A percentile compares a stretch with the other conserved stretches of the same genome.
Conservation (phyloP, 306 rosid genomes). For the Sicyos edulis region DNA sequence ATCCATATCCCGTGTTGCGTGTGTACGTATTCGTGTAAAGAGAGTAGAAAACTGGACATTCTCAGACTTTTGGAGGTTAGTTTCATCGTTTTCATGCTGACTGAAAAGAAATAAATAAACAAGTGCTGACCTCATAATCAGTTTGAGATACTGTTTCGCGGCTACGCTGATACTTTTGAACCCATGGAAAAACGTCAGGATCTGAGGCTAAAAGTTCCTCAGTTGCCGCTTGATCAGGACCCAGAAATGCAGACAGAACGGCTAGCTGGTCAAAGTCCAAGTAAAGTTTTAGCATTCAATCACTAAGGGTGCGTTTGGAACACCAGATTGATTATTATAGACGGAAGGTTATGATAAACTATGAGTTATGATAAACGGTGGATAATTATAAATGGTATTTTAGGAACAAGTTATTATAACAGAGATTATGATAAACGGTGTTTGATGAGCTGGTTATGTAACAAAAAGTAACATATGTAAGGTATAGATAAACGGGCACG, state of each 20-base stretch:
- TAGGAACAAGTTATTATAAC: no score
- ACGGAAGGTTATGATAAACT: no score
- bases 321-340: no score
- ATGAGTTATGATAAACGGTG: no score
- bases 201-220: conserved; percentile 71
- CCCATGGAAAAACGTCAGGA: conserved; percentile 81
- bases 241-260: conserved; percentile 81
- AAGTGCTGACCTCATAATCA: conserved; percentile 67
- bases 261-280: conserved; percentile 50
- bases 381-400: no score
- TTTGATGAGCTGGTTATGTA: no score
- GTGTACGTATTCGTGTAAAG: background rate
- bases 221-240: conserved; percentile 78
- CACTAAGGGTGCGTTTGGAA: no score
- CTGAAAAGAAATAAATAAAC: background rate
- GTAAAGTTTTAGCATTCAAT: conserved; percentile 18
- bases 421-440: no score
- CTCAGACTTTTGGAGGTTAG: no score
- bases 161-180: conserved; percentile 83
- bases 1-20: no score
- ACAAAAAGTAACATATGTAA: no score
- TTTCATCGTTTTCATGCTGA: background rate
- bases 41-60: background rate
- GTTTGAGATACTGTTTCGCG: conserved; percentile 89
- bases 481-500: no score